Conservation (phyloP, 306 rosid species). For the Rosa multiflora region DNA sequence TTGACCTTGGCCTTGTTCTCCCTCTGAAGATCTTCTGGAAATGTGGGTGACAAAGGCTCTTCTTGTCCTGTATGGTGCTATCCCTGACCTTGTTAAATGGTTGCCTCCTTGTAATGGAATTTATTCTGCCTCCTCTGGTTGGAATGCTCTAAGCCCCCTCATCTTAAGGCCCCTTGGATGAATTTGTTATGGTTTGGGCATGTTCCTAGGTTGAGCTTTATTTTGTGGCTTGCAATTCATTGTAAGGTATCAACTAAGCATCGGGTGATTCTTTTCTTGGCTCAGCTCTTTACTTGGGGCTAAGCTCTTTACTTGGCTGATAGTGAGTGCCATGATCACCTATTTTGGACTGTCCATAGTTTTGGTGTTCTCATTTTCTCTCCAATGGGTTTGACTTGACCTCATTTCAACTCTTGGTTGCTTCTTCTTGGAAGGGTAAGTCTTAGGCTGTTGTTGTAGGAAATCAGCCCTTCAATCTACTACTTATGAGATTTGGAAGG, state of each 20-base stretch:
- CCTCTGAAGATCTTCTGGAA: background rate
- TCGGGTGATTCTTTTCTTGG: background rate
- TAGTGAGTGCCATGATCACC: background rate
- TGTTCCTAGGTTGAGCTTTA: slow-evolving; percentile 3
- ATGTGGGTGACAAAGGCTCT: background rate
- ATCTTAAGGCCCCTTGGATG: background rate
- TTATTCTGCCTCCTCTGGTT: background rate
- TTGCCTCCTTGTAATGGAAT: background rate
- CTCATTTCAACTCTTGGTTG: background rate
- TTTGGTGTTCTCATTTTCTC: background rate
- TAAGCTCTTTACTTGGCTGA: background rate
- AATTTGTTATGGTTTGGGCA: background rate
- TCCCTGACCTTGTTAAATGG: background rate
- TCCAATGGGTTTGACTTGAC: background rate
- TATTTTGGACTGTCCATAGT: background rate
- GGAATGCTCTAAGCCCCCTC: background rate
- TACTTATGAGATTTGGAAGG: background rate
- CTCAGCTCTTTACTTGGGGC: background rate
- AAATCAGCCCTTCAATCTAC: background rate
- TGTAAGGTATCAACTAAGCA: background rate
- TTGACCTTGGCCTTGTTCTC: background rate
- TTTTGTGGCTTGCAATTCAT: background rate
- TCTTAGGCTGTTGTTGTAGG: background rate
- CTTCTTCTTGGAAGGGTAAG: background rate
- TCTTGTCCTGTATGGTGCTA: background rate